Evolutionary conservation across 345 rosid genomes (phyloP).

Genomic region (Euphorbia tirucalli): DNA sequence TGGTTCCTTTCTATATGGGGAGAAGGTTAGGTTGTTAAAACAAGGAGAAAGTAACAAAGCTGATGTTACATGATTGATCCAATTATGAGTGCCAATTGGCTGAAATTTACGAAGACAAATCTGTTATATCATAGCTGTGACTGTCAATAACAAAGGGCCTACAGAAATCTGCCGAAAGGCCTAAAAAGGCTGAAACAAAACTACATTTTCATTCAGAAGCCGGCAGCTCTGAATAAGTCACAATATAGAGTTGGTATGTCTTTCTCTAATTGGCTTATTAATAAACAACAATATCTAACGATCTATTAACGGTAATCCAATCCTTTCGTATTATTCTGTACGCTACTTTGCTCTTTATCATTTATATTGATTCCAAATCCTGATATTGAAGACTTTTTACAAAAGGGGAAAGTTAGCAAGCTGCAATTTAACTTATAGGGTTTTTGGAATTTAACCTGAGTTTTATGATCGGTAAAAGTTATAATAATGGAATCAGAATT

Average conservation of each 20-base stretch:
- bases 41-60: constrained; percentile 17
- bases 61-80: constrained; percentile 5
- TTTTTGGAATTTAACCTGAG: background rate
- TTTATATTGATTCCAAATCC: background rate
- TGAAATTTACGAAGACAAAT: constrained; percentile 26
- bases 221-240: constrained; percentile 29
- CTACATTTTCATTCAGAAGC: constrained; percentile 17
- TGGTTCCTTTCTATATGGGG: constrained; percentile 6
- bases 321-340: background rate
- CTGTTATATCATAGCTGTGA: constrained; percentile 3
- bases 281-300: background rate
- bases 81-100: constrained; percentile 31
- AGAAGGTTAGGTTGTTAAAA: constrained; percentile 1
- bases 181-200: background rate
- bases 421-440: too few species aligned
- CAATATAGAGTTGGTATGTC: background rate
- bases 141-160: constrained; percentile 13
- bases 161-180: constrained; percentile 21
- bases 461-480: too few species aligned
- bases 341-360: background rate
- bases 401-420: background rate
- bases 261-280: background rate
- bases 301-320: background rate
- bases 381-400: background rate
- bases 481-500: too few species aligned